Evolutionary conservation across 1,284 basidiomycete species (phyloP).

Genomic region (Vanrija pseudolonga): DNA sequence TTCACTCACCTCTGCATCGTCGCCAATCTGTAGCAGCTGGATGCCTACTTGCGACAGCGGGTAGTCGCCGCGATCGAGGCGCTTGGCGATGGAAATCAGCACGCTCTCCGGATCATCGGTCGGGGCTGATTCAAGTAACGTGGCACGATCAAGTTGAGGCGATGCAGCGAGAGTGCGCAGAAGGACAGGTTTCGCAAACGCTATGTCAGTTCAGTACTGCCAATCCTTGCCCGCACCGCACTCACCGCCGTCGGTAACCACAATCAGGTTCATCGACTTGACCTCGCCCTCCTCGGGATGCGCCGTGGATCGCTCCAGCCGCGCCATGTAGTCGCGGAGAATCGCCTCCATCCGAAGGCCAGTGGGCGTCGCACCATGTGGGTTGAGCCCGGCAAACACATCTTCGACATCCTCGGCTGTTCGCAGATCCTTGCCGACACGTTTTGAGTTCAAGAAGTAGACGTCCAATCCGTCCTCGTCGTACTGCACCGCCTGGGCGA

Average conservation of each 20-base stretch:
- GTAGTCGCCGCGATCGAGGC: constrained; percentile 47
- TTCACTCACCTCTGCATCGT: constrained; percentile 14
- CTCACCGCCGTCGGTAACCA: constrained; percentile 43
- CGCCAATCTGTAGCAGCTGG: constrained; percentile 49
- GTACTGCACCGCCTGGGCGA: constrained; percentile 36
- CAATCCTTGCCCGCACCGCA: not conserved
- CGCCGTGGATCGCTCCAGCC: constrained; percentile 27
- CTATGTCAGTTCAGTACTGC: constrained; percentile 13
- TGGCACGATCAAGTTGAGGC: constrained; percentile 10
- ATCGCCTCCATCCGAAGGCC: constrained; percentile 39
- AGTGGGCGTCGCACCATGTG: constrained; percentile 41
- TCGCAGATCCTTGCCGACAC: constrained; percentile 35
- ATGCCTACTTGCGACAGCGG: constrained; percentile 49
- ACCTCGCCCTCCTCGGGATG: constrained; percentile 14
- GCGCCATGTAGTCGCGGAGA: constrained; percentile 42
- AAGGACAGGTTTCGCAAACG: constrained; percentile 27
- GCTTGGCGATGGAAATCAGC: constrained; percentile 27
- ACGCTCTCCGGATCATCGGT: constrained; percentile 42
- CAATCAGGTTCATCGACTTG: constrained; percentile 44
- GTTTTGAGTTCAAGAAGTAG: constrained; percentile 46
- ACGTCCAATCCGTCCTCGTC: constrained; percentile 45
- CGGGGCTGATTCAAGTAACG: constrained; percentile 22
- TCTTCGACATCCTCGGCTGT: constrained; percentile 41
- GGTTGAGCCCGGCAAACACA: constrained; percentile 41
- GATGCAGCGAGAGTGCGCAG: constrained; percentile 16